Evolutionary conservation across 768 basidiomycete species (phyloP), one percentile per base, ranked within the genome.

Genomic region (Boletales sp.): DNA sequence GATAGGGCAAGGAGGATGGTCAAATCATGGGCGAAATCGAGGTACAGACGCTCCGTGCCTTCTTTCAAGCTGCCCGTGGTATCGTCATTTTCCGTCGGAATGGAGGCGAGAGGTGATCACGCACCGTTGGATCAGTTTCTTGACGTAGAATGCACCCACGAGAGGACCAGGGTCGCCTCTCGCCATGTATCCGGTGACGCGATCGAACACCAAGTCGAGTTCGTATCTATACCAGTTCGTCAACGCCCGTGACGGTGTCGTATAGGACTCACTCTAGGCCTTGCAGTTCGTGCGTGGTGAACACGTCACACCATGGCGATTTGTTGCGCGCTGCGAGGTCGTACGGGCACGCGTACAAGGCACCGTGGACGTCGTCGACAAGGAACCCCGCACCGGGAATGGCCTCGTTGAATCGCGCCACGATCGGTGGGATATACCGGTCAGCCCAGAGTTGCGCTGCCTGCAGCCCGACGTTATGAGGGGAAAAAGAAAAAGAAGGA

Each of bases 281-380:
- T 34, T 50, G 54, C 32, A 75, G 55, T 53, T 75, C 74, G 19
- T 39, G 32, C 34, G 30, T 17, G 9, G 60, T 54, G 60, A 76
- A 75, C 45, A 67, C 69, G n/a, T 57, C 57, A 46, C 72, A 74
- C 74, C 73, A 74, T 1, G 74, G 71, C 28, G 74, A 70, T 17
- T 41, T 43, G 17, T 60, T 53, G 44, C 59, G 54, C 17, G 70
- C 67, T 3, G 73, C 74, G 35, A 70, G 59, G 50, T 74, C 74
- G 42, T 72, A 75, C 32, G 72, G 67, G 44, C 72, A 72, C 17
- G 72, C 73, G 44, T 69, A 74, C 44, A 76, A 62, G 46, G 72
- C 72, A 28, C 74, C 74, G 34, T 59, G 72, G 12, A 63, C 56
- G 53, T 70, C 64, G 35, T 65, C 53, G 7, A 54, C 30, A 11